These are phyloP conservation scores for Macrolepiota fuliginosa DNA, from an alignment of 768 basidiomycete genomes.

Conservation along the genomic window DNA sequence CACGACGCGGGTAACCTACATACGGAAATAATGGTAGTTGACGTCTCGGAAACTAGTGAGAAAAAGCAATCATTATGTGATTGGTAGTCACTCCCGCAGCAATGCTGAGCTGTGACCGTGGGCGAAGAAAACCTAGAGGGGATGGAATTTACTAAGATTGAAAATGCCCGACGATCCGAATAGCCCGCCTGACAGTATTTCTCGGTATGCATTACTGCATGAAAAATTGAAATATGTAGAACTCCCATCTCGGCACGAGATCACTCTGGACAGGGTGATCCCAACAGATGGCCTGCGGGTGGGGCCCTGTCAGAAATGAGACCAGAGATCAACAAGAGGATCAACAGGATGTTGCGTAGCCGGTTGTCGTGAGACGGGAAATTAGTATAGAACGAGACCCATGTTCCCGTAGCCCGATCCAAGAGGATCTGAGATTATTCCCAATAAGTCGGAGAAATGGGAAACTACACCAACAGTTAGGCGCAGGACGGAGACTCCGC, in stretches of 20 bases:
- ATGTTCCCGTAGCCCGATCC: not conserved
- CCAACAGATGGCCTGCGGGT: conserved; percentile 52
- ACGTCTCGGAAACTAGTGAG: conserved; percentile 35
- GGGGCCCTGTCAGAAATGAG: conserved; percentile 45
- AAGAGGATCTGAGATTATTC: no score
- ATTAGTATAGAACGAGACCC: not conserved
- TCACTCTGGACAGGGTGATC: no score
- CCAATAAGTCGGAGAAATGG: no score
- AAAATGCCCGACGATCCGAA: not conserved
- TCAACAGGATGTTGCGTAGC: conserved; percentile 50
- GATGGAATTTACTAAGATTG: conserved; percentile 17
- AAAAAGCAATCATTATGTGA: conserved; percentile 37
- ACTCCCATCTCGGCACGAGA: conserved; percentile 15
- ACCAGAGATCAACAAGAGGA: conserved; percentile 42
- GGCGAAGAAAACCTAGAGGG: conserved; percentile 39
- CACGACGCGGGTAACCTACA: not conserved
- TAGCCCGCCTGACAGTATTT: conserved; percentile 36
- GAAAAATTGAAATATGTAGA: conserved; percentile 43
- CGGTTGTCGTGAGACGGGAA: conserved; percentile 20
- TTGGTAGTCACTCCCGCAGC: conserved; percentile 50
- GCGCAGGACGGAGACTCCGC: no score
- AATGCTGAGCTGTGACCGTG: conserved; percentile 50
- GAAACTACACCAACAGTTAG: no score
- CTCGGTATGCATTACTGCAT: conserved; percentile 38
- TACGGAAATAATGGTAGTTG: conserved; percentile 32